These are phyloP conservation scores for Calonectria naviculata DNA, from an alignment of 2,329 filamentous ascomycete species.

Conservation along the genomic window DNA sequence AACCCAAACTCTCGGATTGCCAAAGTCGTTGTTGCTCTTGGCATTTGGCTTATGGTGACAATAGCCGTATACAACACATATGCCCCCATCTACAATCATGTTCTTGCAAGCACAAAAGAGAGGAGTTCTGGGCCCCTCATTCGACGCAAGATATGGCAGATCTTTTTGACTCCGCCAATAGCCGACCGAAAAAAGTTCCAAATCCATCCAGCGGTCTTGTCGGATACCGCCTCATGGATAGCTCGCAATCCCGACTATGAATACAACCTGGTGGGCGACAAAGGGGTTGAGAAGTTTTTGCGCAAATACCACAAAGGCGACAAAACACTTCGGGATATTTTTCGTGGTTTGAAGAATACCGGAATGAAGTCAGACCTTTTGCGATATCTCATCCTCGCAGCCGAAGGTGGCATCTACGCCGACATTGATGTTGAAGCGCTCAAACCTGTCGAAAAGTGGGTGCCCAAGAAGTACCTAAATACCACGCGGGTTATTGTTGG, in stretches of 20 bases:
- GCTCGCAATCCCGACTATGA: not conserved
- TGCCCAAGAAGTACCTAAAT: slow-evolving; percentile 31
- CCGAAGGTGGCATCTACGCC: slow-evolving; percentile 60
- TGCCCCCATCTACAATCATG: not conserved
- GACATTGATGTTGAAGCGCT: slow-evolving; percentile 70
- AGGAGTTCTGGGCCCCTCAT: not conserved
- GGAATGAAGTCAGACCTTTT: slow-evolving; percentile 45
- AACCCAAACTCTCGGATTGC: not conserved
- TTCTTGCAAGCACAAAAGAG: not conserved
- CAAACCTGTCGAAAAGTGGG: slow-evolving; percentile 55
- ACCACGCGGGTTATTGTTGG: slow-evolving; percentile 40
- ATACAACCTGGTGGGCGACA: slow-evolving; percentile 38
- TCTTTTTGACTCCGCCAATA: not conserved
- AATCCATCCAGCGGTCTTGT: not conserved
- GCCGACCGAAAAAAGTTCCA: not conserved
- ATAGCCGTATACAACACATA: not conserved
- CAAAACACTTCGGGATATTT: slow-evolving; percentile 30
- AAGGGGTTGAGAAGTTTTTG: slow-evolving; percentile 41
- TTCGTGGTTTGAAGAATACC: slow-evolving; percentile 37
- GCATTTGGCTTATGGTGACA: not conserved
- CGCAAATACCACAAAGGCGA: slow-evolving; percentile 19
- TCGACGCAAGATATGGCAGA: slow-evolving; percentile 4
- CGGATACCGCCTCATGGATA: not conserved
- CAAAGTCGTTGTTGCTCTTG: not conserved
- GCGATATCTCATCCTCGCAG: slow-evolving; percentile 40